Evolutionary conservation across 2,329 filamentous ascomycete species (phyloP), one percentile per base, ranked within the genome.

Genomic region (Xylaria sp.): DNA sequence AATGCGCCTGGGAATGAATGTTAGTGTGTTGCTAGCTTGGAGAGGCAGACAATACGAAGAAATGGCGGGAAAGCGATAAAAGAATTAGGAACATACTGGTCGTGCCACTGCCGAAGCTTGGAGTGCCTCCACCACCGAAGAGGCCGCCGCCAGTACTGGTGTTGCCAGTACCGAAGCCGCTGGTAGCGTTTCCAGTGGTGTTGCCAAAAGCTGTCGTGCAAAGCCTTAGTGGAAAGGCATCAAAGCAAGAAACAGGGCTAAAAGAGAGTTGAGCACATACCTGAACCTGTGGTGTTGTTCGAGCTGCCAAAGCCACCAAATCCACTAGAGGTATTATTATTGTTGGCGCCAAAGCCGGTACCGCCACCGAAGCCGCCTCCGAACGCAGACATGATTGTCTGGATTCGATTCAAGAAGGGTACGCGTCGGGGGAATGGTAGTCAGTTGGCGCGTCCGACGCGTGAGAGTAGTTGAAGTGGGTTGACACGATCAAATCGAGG

Each of bases 281-380:
- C 84, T 77, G 82, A 73, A 66, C 73, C 77, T 58, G 76, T 75
- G 54, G 74, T 78, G 63, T 71, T 80, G 64, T 73, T 78, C 63
- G 74, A 79, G 58, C 77, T 55, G 40, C 83, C 84, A 63, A 86
- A 89, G 46, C 86, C 86, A 69, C 85, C 84, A 76, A 90, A 90
- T 21, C 78, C 80, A 70, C 71, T 76, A 68, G 73, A 81, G 77
- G 79, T 72, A 52, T 77, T 78, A 59, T 79, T 80, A 73, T 83
- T 87, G 66, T 82, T 82, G 78, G 86, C 86, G 77, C 89, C 89
- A 80, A 66, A 69, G 67, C 66, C 61, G 51, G 68, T 61, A 55
- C 85, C 83, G 71, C 79, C 78, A 71, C 83, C 83, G 71, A 80
- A 78, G 71, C 82, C 80, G 68, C 80, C 78, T 68, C 82, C 80